Evolutionary conservation across 805 yeast genomes (phyloP).

Genomic region (Saccharomycopsis guyanensis): DNA sequence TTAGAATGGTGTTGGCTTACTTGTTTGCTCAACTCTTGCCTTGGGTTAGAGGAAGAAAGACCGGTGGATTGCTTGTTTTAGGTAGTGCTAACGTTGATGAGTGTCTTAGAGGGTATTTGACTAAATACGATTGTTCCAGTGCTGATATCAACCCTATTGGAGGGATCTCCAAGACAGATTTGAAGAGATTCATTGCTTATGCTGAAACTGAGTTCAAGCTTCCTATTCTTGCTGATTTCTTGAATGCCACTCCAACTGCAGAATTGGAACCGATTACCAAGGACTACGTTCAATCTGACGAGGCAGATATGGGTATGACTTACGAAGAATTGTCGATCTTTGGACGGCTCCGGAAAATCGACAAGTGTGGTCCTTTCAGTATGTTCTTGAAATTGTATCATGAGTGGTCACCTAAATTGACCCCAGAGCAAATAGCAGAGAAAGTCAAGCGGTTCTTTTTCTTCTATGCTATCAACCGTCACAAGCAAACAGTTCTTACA

Average conservation of each 20-base stretch:
- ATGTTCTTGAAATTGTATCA: constrained; percentile 88
- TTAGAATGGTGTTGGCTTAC: constrained; percentile 91
- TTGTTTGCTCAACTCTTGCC: constrained; percentile 91
- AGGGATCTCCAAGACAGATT: constrained; percentile 93
- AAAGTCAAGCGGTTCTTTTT: constrained; percentile 91
- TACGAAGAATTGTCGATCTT: constrained; percentile 88
- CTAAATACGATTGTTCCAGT: constrained; percentile 94
- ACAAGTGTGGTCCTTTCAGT: constrained; percentile 93
- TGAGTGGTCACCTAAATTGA: constrained; percentile 81
- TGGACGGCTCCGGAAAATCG: constrained; percentile 85
- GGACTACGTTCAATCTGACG: constrained; percentile 90
- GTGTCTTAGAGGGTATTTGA: constrained; percentile 87
- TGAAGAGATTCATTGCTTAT: constrained; percentile 78
- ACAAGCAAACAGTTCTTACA: constrained; percentile 94
- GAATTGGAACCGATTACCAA: constrained; percentile 95
- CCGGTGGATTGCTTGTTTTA: constrained; percentile 74
- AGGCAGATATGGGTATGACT: constrained; percentile 96
- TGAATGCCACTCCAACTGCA: constrained; percentile 94
- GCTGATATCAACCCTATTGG: constrained; percentile 99
- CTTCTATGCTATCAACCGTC: constrained; percentile 91
- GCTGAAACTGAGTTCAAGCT: constrained; percentile 61
- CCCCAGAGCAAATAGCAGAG: constrained; percentile 79
- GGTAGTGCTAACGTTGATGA: constrained; percentile 98
- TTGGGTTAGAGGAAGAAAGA: constrained; percentile 73
- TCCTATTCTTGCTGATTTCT: constrained; percentile 70